These are phyloP conservation scores for Lavandula angustifolia DNA, from an alignment of 257 asterid species.

Conservation along the genomic window DNA sequence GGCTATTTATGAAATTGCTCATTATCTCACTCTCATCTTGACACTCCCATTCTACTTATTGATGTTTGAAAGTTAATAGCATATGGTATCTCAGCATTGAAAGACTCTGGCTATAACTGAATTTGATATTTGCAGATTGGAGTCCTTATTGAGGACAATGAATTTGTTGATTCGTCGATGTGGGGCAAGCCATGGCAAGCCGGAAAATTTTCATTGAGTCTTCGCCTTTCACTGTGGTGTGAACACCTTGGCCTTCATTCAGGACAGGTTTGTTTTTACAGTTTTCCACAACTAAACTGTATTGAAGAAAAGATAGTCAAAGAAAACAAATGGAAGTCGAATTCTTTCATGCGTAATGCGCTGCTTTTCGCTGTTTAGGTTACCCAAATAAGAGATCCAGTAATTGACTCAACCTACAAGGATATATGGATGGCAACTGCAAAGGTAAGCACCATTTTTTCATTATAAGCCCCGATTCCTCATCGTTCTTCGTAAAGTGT, in stretches of 20 bases:
- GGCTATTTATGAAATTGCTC: not conserved
- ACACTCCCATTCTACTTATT: not conserved
- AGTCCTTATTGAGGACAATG: slow-evolving; percentile 86
- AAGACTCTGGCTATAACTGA: slow-evolving; percentile 18
- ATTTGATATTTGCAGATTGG: slow-evolving; percentile 63
- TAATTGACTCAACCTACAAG: slow-evolving; percentile 78
- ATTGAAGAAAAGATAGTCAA: slow-evolving; percentile 2
- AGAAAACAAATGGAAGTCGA: slow-evolving; percentile 14
- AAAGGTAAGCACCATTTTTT: slow-evolving; percentile 52
- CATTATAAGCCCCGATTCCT: not conserved
- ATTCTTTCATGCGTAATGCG: not conserved
- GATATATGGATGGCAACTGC: slow-evolving; percentile 97
- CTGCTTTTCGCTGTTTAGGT: slow-evolving; percentile 44
- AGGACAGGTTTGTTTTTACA: slow-evolving; percentile 54
- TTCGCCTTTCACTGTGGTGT: slow-evolving; percentile 89
- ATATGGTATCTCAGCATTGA: not conserved
- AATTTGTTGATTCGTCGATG: slow-evolving; percentile 73
- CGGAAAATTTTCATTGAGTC: slow-evolving; percentile 84
- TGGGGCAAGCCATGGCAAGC: slow-evolving; percentile 85
- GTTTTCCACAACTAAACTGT: slow-evolving; percentile 23
- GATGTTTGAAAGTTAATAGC: not conserved
- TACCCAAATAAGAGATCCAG: slow-evolving; percentile 74
- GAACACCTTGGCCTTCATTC: slow-evolving; percentile 91
- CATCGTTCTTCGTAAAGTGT: too few species aligned
- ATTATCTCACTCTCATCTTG: not conserved